These are phyloP conservation scores for Solanum chaucha DNA, from an alignment of 257 asterid species.

Conservation along the genomic window DNA sequence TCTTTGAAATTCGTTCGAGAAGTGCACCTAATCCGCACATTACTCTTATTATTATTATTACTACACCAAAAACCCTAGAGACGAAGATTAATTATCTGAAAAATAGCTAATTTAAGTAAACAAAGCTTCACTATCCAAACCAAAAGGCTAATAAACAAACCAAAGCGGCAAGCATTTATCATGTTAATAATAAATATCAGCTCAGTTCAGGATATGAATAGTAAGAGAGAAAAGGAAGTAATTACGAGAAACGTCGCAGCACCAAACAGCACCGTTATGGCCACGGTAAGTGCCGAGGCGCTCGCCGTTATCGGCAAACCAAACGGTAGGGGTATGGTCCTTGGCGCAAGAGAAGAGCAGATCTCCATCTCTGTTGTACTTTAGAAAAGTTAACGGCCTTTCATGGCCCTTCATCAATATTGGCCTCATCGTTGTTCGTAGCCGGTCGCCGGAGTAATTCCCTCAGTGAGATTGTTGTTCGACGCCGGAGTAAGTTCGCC, in stretches of 20 bases:
- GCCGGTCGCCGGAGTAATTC: background rate
- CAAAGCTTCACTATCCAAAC: background rate
- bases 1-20: background rate
- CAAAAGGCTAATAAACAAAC: background rate
- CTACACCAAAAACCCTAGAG: background rate
- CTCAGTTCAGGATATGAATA: background rate
- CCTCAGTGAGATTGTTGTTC: background rate
- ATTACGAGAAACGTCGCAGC: constrained; percentile 84
- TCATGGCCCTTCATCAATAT: constrained; percentile 93
- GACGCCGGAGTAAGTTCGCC: background rate
- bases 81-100: background rate
- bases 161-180: background rate
- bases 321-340: constrained; percentile 81
- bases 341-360: constrained; percentile 87
- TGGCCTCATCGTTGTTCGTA: constrained; percentile 50
- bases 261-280: constrained; percentile 97
- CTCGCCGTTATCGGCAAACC: constrained; percentile 94
- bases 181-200: background rate
- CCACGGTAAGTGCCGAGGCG: constrained; percentile 93
- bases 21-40: background rate
- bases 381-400: constrained; percentile 84
- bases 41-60: background rate
- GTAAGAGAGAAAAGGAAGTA: background rate
- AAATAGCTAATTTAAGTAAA: background rate
- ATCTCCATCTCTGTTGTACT: constrained; percentile 84